Base-by-base conservation (phyloP, 2,329 filamentous ascomycete genomes). In the Neopestalotiopsis sp. region DNA sequence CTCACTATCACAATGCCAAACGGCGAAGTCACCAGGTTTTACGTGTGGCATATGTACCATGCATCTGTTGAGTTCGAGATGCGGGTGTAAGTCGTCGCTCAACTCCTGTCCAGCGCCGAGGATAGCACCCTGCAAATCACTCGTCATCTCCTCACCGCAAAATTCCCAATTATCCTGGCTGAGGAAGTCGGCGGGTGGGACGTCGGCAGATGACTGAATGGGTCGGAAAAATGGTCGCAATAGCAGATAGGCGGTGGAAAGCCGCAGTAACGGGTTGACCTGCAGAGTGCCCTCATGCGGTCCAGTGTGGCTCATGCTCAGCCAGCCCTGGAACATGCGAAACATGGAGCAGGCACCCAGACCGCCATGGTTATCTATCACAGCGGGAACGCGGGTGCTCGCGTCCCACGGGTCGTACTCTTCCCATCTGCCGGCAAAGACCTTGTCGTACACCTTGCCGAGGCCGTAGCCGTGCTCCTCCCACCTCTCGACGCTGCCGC, bases 271-370 rank as follows among this genome's bases (percentile, higher is more conserved):
- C 0, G 95, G 95, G 74, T 95, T 95, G 1, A 97, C 92, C 58
- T 93, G 85, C 66, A 98, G 81, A 0, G 94, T 96, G 0, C 95
- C 95, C 81, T 97, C 91, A 5, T 86, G 85, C 0, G 93, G 92
- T 0, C 86, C 89, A 0, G 90, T 91, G n/a, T 84, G 82, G 69
- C 91, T 94, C 86, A 98, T 91, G 70, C 88, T 89, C 66, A 98
- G 80, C 95, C 95, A 98, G 20, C 94, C 95, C 81, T 98, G 95
- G 79, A 93, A 95, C 86, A 94, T 92, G 53, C 95, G 88, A 80
- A 97, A 94, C 84, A 94, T 94, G 61, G 88, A 91, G 80, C 94
- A 97, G 0, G 92, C 90, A 0, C 95, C 94, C 0, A 94, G 86
- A 0, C 94, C 94, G 65, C 93, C 86, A 78, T 98, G 96, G 42